phyloP scores from a whole-genome alignment of 1,139 yeast genomes.

The Taphrina betulina region DNA sequence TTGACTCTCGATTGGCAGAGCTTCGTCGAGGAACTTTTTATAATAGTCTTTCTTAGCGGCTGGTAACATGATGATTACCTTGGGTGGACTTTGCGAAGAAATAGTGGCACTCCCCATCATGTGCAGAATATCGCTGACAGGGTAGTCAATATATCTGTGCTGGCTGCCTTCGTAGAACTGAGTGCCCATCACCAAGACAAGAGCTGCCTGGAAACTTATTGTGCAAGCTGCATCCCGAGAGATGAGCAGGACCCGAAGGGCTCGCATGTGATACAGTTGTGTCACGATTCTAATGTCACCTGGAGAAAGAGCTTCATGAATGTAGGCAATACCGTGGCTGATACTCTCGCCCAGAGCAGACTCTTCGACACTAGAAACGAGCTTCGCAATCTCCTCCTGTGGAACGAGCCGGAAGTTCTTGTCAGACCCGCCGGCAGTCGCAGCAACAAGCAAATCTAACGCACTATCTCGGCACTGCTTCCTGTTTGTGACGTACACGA shows the following conservation, averaged over 20 bases:
- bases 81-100: slow-evolving; percentile 33
- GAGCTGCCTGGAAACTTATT: slow-evolving; percentile 53
- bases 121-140: slow-evolving; percentile 57
- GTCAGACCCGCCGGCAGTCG: slow-evolving; percentile 46
- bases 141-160: slow-evolving; percentile 66
- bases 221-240: slow-evolving; percentile 57
- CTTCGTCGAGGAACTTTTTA: slow-evolving; percentile 65
- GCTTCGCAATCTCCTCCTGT: slow-evolving; percentile 48
- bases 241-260: slow-evolving; percentile 57
- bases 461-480: slow-evolving; percentile 57
- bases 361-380: slow-evolving; percentile 49
- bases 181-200: slow-evolving; percentile 69
- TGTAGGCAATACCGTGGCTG: slow-evolving; percentile 65
- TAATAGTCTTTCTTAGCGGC: slow-evolving; percentile 61
- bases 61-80: slow-evolving; percentile 60
- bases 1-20: slow-evolving; percentile 82
- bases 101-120: slow-evolving; percentile 31
- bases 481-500: slow-evolving; percentile 61
- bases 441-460: slow-evolving; percentile 48
- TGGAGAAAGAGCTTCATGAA: slow-evolving; percentile 59
- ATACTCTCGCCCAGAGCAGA: slow-evolving; percentile 50
- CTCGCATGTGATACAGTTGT: slow-evolving; percentile 53
- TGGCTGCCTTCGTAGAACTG: slow-evolving; percentile 71
- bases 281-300: slow-evolving; percentile 58
- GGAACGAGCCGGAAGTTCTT: slow-evolving; percentile 46